Evolutionary conservation across 2,329 filamentous ascomycete genomes (phyloP).

Genomic region (Colletotrichum costaricense): DNA sequence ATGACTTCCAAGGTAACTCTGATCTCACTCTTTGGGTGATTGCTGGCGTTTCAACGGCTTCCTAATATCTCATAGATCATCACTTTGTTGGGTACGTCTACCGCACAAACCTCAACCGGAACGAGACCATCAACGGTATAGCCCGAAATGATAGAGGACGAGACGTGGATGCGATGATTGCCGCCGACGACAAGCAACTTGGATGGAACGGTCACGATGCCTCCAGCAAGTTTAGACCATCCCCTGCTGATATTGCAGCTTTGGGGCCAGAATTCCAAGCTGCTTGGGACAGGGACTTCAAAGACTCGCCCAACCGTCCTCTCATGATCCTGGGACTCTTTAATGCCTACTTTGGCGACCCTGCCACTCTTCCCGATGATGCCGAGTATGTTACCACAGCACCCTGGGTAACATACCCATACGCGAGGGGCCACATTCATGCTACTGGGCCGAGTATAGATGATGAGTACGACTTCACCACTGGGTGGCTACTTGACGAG

Average conservation of each 20-base stretch:
- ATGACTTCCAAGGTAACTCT: constrained; percentile 4
- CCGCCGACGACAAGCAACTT: constrained; percentile 47
- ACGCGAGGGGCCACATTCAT: constrained; percentile 69
- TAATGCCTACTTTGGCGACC: constrained; percentile 44
- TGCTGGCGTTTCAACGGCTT: not conserved
- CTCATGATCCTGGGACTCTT: constrained; percentile 39
- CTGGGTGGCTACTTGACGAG: constrained; percentile 61
- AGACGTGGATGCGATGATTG: constrained; percentile 34
- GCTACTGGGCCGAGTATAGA: constrained; percentile 52
- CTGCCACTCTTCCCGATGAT: constrained; percentile 45
- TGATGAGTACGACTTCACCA: constrained; percentile 59
- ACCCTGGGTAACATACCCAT: constrained; percentile 68
- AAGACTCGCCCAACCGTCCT: constrained; percentile 39
- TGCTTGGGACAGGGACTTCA: constrained; percentile 64
- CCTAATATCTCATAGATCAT: not conserved
- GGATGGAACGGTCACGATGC: constrained; percentile 67
- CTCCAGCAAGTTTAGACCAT: constrained; percentile 63
- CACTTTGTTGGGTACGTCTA: constrained; percentile 63
- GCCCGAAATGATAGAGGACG: constrained; percentile 54
- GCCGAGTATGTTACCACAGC: constrained; percentile 62
- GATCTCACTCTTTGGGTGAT: not conserved
- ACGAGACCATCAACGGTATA: constrained; percentile 63
- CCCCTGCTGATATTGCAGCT: constrained; percentile 58
- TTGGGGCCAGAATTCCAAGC: constrained; percentile 61
- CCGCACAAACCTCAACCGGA: constrained; percentile 47